These are phyloP conservation scores for Insectozyma bohioensis DNA, from an alignment of 1,139 yeast genomes.

Conservation along the genomic window DNA sequence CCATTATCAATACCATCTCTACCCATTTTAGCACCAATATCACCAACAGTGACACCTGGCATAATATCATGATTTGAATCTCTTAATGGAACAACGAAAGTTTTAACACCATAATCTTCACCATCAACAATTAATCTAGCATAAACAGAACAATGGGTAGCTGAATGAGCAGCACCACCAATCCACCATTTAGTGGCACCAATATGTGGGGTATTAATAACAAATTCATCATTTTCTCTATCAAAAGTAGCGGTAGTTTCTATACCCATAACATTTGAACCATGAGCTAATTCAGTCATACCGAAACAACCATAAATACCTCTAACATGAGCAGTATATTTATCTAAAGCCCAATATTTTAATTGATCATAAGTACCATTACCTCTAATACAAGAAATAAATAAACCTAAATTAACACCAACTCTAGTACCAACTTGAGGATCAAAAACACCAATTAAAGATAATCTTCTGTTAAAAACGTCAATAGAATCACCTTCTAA, in stretches of 20 bases:
- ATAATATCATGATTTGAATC: conserved; percentile 43
- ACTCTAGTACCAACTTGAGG: conserved; percentile 58
- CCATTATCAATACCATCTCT: conserved; percentile 52
- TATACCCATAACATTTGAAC: conserved; percentile 47
- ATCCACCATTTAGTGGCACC: conserved; percentile 57
- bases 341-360: conserved; percentile 39
- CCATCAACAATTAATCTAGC: conserved; percentile 46
- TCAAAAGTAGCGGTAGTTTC: conserved; percentile 50
- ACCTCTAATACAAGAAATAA: conserved; percentile 67
- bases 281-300: conserved; percentile 52
- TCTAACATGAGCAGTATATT: conserved; percentile 37
- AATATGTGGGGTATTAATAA: conserved; percentile 48
- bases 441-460: conserved; percentile 58
- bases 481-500: conserved; percentile 37
- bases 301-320: conserved; percentile 49
- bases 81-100: conserved; percentile 49
- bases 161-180: conserved; percentile 53
- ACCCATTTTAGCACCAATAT: conserved; percentile 52
- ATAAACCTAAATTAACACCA: conserved; percentile 69
- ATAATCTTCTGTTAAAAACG: conserved; percentile 38
- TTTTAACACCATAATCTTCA: conserved; percentile 49
- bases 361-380: conserved; percentile 59
- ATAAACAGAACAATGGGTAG: conserved; percentile 44
- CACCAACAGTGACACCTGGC: conserved; percentile 48
- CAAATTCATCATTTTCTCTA: conserved; percentile 38